phyloP scores from a whole-genome alignment of 805 yeast species.

The Hanseniaspora occidentalis region DNA sequence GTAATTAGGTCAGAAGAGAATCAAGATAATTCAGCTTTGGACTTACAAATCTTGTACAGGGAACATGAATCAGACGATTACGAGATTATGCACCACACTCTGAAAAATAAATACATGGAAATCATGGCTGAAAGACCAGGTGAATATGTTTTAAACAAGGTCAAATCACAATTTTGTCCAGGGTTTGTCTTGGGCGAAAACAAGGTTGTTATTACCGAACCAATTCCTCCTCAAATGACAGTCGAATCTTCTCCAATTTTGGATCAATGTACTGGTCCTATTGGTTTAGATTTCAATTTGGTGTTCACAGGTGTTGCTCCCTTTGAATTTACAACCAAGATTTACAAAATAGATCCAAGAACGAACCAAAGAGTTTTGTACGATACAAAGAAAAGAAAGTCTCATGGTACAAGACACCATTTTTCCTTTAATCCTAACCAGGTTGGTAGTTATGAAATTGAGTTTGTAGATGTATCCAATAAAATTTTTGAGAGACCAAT shows the following conservation, averaged over 20 bases:
- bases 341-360: constrained; percentile 36
- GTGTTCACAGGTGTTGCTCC: constrained; percentile 71
- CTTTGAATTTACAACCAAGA: constrained; percentile 50
- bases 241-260: constrained; percentile 40
- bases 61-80: constrained; percentile 8
- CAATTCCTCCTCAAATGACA: constrained; percentile 38
- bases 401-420: constrained; percentile 35
- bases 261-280: constrained; percentile 86
- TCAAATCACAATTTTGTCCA: constrained; percentile 50
- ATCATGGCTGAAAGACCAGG: constrained; percentile 50
- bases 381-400: constrained; percentile 26
- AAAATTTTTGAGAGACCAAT: constrained; percentile 40
- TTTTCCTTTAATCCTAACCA: constrained; percentile 62
- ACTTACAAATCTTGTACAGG: constrained; percentile 22
- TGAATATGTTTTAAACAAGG: constrained; percentile 39
- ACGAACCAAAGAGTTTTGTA: constrained; percentile 24
- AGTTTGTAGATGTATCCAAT: constrained; percentile 54
- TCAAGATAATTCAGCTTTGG: constrained; percentile 23
- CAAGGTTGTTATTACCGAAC: constrained; percentile 40
- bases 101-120: constrained; percentile 12
- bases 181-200: constrained; percentile 52
- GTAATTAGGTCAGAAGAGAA: constrained; percentile 22
- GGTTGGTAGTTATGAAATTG: constrained; percentile 74
- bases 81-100: constrained; percentile 14
- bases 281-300: constrained; percentile 69